Evolutionary conservation across 345 rosid genomes (phyloP), one percentile per base, ranked within the genome.

Genomic region (Toxicodendron radicans): DNA sequence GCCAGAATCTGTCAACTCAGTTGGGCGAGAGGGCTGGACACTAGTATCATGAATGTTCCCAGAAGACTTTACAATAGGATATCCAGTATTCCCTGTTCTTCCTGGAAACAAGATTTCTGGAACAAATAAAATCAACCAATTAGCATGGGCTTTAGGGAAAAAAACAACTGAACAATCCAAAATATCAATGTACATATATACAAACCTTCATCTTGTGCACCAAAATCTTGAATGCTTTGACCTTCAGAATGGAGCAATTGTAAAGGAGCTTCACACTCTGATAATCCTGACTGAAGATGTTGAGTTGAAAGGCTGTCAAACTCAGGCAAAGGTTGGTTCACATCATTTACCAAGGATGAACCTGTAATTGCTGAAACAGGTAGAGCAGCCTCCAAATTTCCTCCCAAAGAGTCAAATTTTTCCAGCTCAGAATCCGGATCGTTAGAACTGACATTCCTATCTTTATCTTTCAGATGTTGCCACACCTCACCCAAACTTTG

Each of bases 51-150:
- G 66, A 58, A 64, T 33, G 75, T 64, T 70, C 45, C 75, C 81
- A 51, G 85, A 66, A 73, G 85, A 68, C 68, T 75, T 81, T 56
- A 64, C 76, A 38, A 65, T 24, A 54, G 83, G 60, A 66, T 80
- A 75, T 52, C 84, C 82, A 74, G 79, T 61, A 77, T 84, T 83
- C 43, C 79, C 81, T 64, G 86, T 76, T 67, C 89, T 87, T 74
- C 93, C 93, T 5, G 93, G 91, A 66, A 87, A 89, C 20, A 89
- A 82, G 76, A 86, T 87, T 73, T 89, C 93, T 89, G 87, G n/a
- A 69, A 59, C 70, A 49, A 58, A 43, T 75, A 32, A 72, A 67
- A 65, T 14, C 3, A 61, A 49, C 54, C 20, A 10, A 48, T 79
- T 73, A 81, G 72, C 32, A 68, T 38, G 35, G 27, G 32, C 12